Conservation (phyloP, 306 rosid species). For the Biancaea sappan region DNA sequence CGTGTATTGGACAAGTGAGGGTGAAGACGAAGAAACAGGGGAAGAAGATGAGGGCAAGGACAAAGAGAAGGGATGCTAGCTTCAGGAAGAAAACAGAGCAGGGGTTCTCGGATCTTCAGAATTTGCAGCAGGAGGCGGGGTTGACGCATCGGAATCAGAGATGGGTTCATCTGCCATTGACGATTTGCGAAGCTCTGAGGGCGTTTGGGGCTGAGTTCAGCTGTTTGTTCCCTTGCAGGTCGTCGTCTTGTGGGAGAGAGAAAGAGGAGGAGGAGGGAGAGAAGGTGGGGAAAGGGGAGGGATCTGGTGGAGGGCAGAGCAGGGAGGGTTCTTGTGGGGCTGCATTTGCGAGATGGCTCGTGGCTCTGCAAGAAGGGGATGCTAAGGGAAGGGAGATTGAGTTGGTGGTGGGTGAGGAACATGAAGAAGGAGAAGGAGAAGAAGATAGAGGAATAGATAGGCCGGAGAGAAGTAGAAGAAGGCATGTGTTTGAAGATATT, state of each 20-base stretch:
- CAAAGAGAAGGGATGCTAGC: constrained; percentile 65
- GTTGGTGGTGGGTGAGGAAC: constrained; percentile 59
- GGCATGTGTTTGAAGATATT: constrained; percentile 73
- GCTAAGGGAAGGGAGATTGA: constrained; percentile 66
- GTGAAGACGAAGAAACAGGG: constrained; percentile 94
- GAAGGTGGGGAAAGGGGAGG: constrained; percentile 35
- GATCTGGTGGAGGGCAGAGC: constrained; percentile 32
- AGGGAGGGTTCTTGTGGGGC: constrained; percentile 71
- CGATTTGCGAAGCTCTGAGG: constrained; percentile 90
- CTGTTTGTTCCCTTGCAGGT: constrained; percentile 82
- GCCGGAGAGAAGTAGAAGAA: constrained; percentile 51
- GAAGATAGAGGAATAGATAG: not conserved
- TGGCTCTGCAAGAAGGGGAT: constrained; percentile 71
- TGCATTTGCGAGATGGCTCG: constrained; percentile 79
- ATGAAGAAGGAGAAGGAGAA: not conserved
- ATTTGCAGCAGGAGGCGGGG: constrained; percentile 50
- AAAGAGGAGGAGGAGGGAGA: constrained; percentile 40
- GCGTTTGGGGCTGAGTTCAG: constrained; percentile 71
- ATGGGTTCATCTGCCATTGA: constrained; percentile 91
- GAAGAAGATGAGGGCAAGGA: constrained; percentile 75
- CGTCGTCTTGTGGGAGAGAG: constrained; percentile 58
- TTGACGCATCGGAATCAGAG: constrained; percentile 67
- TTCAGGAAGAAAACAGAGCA: constrained; percentile 59
- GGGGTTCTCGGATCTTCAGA: constrained; percentile 32
- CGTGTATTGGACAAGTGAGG: constrained; percentile 87